Conservation (phyloP, 179 eudicot genomes). For the Beta corolliflora region DNA sequence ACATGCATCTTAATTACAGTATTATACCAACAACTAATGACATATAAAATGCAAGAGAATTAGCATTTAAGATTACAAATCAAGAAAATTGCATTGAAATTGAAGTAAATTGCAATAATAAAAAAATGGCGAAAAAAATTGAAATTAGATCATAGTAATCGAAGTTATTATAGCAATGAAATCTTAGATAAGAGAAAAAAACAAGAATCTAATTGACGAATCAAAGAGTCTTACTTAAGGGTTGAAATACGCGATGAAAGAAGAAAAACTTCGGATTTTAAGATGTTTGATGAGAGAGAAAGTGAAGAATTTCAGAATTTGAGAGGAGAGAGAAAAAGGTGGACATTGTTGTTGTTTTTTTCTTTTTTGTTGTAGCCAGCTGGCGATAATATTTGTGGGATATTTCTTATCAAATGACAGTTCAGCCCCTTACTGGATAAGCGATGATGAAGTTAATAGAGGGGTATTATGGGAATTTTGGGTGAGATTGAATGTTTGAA, state of each 20-base stretch:
- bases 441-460: no score
- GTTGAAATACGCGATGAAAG: constrained; percentile 1
- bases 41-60: not conserved
- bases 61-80: not conserved
- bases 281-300: constrained; percentile 13
- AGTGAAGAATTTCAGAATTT: constrained; percentile 6
- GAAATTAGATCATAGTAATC: constrained; percentile 21
- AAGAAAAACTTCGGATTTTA: not conserved
- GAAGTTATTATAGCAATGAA: not conserved
- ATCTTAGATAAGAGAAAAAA: not conserved
- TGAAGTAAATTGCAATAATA: not conserved
- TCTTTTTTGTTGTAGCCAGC: constrained; percentile 2
- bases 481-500: not conserved
- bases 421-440: not conserved
- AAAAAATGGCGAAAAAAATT: not conserved
- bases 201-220: not conserved
- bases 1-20: not conserved
- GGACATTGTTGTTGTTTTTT: not conserved
- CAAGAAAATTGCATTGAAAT: not conserved
- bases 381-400: constrained; percentile 13
- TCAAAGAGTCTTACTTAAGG: not conserved
- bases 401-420: not conserved
- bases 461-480: not conserved
- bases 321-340: constrained; percentile 19
- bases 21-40: not conserved